Evolutionary conservation across 352 stramenopile species (phyloP), one percentile per base, ranked within the genome.

Genomic region (Sclerospora graminicola): DNA sequence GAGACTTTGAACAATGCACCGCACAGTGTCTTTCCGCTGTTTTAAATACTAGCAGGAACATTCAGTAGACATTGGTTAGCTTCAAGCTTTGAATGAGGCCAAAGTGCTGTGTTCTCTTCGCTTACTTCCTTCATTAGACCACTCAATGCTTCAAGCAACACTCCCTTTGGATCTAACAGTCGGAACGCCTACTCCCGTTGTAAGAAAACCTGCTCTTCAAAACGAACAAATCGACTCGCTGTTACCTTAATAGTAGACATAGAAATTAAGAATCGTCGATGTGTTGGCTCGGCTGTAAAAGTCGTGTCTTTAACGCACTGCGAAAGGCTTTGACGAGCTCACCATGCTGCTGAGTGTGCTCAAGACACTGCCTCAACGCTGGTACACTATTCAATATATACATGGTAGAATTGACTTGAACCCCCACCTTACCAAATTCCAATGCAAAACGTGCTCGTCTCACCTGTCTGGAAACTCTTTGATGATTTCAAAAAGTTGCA

Each of bases 401-500:
- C 26, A 30, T 10, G n/a, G n/a, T n/a, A n/a, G n/a, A n/a, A n/a
- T n/a, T n/a, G n/a, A 26, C 21, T 7, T 26, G 3, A 6, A 26
- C 21, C 21, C 21, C 3, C 4, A 26, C 4, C 21, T 7, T 26
- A 26, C 21, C n/a, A n/a, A n/a, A n/a, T n/a, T 15, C 9, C 28
- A 33, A 15, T 15, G n/a, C 28, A 5, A 15, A 30, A 11, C 16
- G 2, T 13, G 35, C 36, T 23, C 18, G 19, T 19, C 21, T 29
- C 24, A 75, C 47, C 84, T 97, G 57, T 98, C 94, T 0, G 95
- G 94, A 61, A 94, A 99, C 40, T 98, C 94, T 8, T 92, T 90
- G 42, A 98, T 95, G 23, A 99, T 95, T 40, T 98, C 90, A 66
- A 98, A 99, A 8, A 99, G 54, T 65, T 98, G 86, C 19, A 65